Base-by-base conservation (phyloP, 2,329 filamentous ascomycete genomes). In the Trichoderma sp. region DNA sequence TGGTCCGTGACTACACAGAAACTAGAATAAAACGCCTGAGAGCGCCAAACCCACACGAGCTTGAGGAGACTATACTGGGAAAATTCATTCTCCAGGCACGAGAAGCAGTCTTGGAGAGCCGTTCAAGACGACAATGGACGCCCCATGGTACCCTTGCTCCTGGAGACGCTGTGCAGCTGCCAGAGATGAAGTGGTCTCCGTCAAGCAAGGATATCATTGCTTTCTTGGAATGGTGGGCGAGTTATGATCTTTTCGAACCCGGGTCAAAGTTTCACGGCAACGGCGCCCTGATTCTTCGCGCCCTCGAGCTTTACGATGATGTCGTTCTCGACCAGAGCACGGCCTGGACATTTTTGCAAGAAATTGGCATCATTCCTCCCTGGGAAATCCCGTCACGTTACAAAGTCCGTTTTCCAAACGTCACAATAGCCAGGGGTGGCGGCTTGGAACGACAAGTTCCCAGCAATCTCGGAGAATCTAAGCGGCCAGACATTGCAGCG, bases 191-290 rank as follows among this genome's bases (percentile, higher is more conserved):
- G 11, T 81, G 79, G 79, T 73, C 74, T 0, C 71, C 75, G 24
- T 67, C 74, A 1, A 76, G 75, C 69, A 76, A 81, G 49, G 81
- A 86, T 26, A 83, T 93, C 59, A 82, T 95, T 60, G 79, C 83
- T 1, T 94, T 93, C 73, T 80, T 96, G 59, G 87, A 93, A 75
- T 83, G 88, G 55, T 94, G 91, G 88, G 83, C 87, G 24, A 84
- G 84, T 71, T 85, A 85, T 70, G 79, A 82, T 58, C 82, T 86
- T 54, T 90, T 91, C 68, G 78, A 80, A 6, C 73, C 75, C 11
- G 76, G 81, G 16, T 87, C 87, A 8, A 81, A 83, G 4, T 81
- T 90, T 46, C 84, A 90, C 70, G 83, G 88, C 46, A 81, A 90
- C 69, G 91, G 90, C 1, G 85, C 91, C 5, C 78, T 87, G 14